A percentile compares a stretch with the other conserved stretches of the same genome.
These are phyloP conservation scores for Lipomyces oligophaga DNA, from an alignment of 805 yeast genomes.

Conservation along the genomic window DNA sequence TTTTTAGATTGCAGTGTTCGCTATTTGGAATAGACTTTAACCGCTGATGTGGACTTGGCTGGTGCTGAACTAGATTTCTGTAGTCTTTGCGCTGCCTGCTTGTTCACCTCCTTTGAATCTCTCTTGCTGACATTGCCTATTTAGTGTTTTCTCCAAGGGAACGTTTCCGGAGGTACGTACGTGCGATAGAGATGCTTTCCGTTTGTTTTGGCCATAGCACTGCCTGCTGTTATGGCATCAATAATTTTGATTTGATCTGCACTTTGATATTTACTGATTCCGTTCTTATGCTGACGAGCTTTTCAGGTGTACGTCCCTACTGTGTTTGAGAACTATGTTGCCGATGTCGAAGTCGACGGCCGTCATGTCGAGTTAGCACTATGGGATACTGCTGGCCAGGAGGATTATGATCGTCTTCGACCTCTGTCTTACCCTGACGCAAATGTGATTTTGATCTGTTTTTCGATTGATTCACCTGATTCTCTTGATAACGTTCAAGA, in stretches of 20 bases:
- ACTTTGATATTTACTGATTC: too few species aligned
- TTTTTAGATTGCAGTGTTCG: too few species aligned
- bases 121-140: background rate
- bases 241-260: too few species aligned
- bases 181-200: too few species aligned
- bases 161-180: constrained; percentile 67
- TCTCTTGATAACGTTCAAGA: constrained; percentile 91
- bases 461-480: constrained; percentile 86
- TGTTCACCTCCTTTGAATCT: too few species aligned
- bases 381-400: constrained; percentile 99
- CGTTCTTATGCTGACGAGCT: background rate
- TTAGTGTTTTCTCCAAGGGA: constrained; percentile 70
- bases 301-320: constrained; percentile 78
- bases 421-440: constrained; percentile 91
- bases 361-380: constrained; percentile 88
- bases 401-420: constrained; percentile 90
- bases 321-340: constrained; percentile 95
- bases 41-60: too few species aligned
- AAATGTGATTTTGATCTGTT: constrained; percentile 86
- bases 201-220: too few species aligned
- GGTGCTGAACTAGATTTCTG: too few species aligned
- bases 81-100: too few species aligned
- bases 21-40: too few species aligned
- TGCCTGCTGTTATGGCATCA: too few species aligned
- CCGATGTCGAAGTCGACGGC: constrained; percentile 89